A percentile compares a stretch with the other conserved stretches of the same genome.
phyloP scores from a whole-genome alignment of 306 rosid genomes.

The Lathyrus aphaca region DNA sequence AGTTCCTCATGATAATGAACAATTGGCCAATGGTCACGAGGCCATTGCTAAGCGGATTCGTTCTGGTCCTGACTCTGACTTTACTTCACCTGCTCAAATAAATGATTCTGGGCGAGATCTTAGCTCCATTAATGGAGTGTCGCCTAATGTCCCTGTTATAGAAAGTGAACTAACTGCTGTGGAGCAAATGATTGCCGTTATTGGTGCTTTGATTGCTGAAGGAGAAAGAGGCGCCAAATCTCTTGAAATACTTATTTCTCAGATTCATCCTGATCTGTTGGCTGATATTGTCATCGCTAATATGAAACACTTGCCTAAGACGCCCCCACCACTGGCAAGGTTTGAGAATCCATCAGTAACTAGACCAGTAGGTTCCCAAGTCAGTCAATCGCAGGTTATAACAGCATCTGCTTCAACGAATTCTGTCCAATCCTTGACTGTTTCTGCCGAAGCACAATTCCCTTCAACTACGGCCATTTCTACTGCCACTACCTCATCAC shows the following conservation, averaged over 20 bases:
- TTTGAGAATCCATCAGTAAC: slow-evolving; percentile 60
- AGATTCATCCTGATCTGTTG: slow-evolving; percentile 93
- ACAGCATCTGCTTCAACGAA: slow-evolving; percentile 54
- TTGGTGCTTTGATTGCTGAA: slow-evolving; percentile 98
- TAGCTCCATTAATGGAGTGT: slow-evolving; percentile 56
- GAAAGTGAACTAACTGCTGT: slow-evolving; percentile 78
- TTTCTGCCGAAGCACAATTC: slow-evolving; percentile 51
- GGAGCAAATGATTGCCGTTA: slow-evolving; percentile 95
- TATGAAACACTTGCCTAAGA: slow-evolving; percentile 92
- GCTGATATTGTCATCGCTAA: slow-evolving; percentile 97
- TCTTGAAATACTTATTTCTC: slow-evolving; percentile 86
- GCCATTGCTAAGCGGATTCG: slow-evolving; percentile 61
- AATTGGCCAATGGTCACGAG: slow-evolving; percentile 69
- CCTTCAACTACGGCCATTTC: slow-evolving; percentile 46
- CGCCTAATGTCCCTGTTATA: slow-evolving; percentile 59
- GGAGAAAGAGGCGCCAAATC: slow-evolving; percentile 98
- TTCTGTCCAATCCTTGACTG: slow-evolving; percentile 65
- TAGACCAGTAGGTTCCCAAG: slow-evolving; percentile 54
- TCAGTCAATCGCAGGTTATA: slow-evolving; percentile 53
- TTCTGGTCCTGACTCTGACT: slow-evolving; percentile 59
- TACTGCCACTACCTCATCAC: slow-evolving; percentile 52
- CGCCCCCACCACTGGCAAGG: slow-evolving; percentile 69
- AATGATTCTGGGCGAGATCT: slow-evolving; percentile 64
- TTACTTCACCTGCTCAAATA: slow-evolving; percentile 53
- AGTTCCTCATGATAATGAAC: slow-evolving; percentile 67